Evolutionary conservation across 768 basidiomycete species (phyloP).

Genomic region (Lactarius deliciosus): DNA sequence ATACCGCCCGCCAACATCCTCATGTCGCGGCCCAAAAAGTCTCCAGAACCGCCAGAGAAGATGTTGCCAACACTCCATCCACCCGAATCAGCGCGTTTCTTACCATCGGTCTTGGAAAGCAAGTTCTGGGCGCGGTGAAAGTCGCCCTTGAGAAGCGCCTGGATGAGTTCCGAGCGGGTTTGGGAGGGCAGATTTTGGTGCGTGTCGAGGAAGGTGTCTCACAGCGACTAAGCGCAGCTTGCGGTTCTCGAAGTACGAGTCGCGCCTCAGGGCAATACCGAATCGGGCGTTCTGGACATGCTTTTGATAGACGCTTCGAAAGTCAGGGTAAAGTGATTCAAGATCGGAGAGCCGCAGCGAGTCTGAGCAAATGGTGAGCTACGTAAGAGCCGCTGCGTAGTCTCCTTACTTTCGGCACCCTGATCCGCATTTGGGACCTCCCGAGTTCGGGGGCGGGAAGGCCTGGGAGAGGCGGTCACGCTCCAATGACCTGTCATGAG

Average conservation of each 20-base stretch:
- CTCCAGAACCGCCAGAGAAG: slow-evolving; percentile 4
- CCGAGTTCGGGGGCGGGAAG: not conserved
- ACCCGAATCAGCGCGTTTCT: not conserved
- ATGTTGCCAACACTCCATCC: not conserved
- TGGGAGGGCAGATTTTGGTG: not conserved
- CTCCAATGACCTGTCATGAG: slow-evolving; percentile 13
- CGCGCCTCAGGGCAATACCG: not conserved
- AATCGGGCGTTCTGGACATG: slow-evolving; percentile 13
- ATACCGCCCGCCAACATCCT: slow-evolving; percentile 3
- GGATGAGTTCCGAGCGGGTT: slow-evolving; percentile 6
- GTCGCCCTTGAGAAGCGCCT: slow-evolving; percentile 13
- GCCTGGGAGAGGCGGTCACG: slow-evolving; percentile 2
- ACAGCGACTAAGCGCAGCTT: slow-evolving; percentile 15
- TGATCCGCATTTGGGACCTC: not conserved
- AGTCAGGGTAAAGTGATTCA: slow-evolving; percentile 12
- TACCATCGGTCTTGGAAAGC: not conserved
- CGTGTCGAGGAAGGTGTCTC: slow-evolving; percentile 11
- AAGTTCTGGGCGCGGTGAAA: slow-evolving; percentile 10
- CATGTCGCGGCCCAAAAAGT: slow-evolving; percentile 14
- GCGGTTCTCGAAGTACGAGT: slow-evolving; percentile 4
- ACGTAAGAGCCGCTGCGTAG: not conserved
- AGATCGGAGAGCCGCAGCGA: slow-evolving; percentile 6
- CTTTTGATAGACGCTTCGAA: not conserved
- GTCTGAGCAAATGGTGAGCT: not conserved
- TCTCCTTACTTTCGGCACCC: not conserved